phyloP scores from a whole-genome alignment of 2,329 filamentous ascomycete species.

The Magnaporthiopsis poae region DNA sequence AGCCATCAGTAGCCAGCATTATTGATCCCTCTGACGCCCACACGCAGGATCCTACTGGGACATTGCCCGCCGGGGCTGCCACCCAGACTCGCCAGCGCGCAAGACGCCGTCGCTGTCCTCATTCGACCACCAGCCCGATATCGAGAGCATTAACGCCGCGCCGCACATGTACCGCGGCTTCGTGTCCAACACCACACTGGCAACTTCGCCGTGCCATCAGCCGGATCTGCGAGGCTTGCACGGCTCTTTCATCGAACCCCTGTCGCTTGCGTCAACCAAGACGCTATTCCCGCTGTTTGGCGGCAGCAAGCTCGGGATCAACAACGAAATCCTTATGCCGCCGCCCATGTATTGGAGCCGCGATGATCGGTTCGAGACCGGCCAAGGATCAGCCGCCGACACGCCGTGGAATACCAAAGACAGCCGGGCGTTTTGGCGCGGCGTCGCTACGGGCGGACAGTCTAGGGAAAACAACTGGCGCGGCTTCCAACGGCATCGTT shows the following conservation, averaged over 20 bases:
- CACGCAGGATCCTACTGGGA: conserved; percentile 43
- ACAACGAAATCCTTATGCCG: conserved; percentile 61
- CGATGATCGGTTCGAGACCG: conserved; percentile 53
- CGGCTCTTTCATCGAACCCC: conserved; percentile 53
- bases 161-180: conserved; percentile 47
- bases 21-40: conserved; percentile 10
- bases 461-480: conserved; percentile 56
- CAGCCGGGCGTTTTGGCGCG: conserved; percentile 50
- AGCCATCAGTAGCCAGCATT: background rate
- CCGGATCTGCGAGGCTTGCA: conserved; percentile 53
- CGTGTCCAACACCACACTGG: conserved; percentile 51
- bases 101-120: conserved; percentile 31
- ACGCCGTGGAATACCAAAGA: conserved; percentile 47
- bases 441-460: conserved; percentile 55
- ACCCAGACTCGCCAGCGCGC: conserved; percentile 52
- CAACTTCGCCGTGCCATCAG: conserved; percentile 55
- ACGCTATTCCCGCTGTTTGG: conserved; percentile 56
- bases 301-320: conserved; percentile 58
- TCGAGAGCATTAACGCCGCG: conserved; percentile 35
- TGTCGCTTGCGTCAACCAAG: conserved; percentile 46
- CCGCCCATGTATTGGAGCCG: conserved; percentile 60
- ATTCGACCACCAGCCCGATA: conserved; percentile 35
- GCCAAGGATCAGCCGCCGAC: conserved; percentile 19
- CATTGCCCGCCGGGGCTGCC: conserved; percentile 49
- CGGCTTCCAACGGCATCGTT: conserved; percentile 65